Base-by-base conservation (phyloP, 2,329 filamentous ascomycete genomes). In the Thelonectria olida region DNA sequence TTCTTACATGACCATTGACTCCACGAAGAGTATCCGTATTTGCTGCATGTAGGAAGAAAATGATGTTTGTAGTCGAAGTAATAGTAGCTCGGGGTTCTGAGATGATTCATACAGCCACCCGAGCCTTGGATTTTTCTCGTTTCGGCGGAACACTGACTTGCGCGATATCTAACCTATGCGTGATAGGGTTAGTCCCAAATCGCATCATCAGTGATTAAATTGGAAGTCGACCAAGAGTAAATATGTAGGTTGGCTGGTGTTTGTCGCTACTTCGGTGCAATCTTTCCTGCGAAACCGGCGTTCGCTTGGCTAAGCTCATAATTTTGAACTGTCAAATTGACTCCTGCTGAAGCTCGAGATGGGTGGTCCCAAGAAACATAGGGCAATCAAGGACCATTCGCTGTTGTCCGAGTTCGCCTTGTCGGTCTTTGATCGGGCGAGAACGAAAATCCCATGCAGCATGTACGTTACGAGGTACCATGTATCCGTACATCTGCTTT, bases 361-460 rank as follows among this genome's bases (percentile, higher is more conserved):
- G 31, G 15, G 8, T 4, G 12, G 31, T 3, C 9, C 13, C 31
- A 34, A 15, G 31, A 34, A 34, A 10, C 31, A 10, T 34, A 15
- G 3, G 31, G 15, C 13, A 34, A 34, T 3, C 12, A 10, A 34
- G 13, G 12, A 10, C 7, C 12, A 6, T 34, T 34, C 31, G 13
- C 31, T 34, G 31, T 34, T 34, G 31, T 34, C 31, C 31, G 31
- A 10, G 31, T 34, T 10, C 31, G 25, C 25, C 12, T 62, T 55
- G 42, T 34, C 42, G 34, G n/a, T n/a, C 25, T 53, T 38, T 55
- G 39, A 66, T 61, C 58, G 57, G 66, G 61, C 48, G n/a, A n/a
- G n/a, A n/a, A n/a, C 36, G 22, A 61, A 59, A 54, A 58, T 53
- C 42, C 50, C 44, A 47, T 55, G 42, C 38, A 50, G 27, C 27